Evolutionary conservation across 192 early-diverging fungal genomes (phyloP).

Genomic region (Cetraspora pellucida): DNA sequence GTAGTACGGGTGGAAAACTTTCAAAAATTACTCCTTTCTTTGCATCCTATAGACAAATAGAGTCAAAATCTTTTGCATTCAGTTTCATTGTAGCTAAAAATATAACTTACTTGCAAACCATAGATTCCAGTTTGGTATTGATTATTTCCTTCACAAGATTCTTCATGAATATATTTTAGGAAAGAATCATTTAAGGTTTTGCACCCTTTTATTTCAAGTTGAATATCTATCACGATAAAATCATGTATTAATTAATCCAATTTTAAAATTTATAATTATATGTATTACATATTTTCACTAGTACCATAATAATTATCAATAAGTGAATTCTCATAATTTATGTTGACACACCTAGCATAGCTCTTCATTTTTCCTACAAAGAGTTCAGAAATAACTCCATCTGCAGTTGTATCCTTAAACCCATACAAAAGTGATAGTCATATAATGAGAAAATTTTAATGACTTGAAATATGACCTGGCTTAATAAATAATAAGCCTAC

Average conservation of each 20-base stretch:
- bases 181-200: slow-evolving; percentile 87
- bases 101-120: slow-evolving; percentile 70
- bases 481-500: slow-evolving; percentile 38
- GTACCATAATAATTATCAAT: slow-evolving; percentile 91
- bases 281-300: background rate
- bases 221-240: slow-evolving; percentile 72
- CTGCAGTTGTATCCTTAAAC: slow-evolving; percentile 85
- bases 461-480: too few relatives aligned
- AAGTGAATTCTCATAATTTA: slow-evolving; percentile 87
- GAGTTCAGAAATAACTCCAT: slow-evolving; percentile 87
- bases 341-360: slow-evolving; percentile 93
- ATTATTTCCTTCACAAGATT: slow-evolving; percentile 95
- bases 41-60: slow-evolving; percentile 62
- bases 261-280: background rate
- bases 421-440: too few relatives aligned
- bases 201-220: slow-evolving; percentile 95
- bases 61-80: background rate
- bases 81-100: background rate
- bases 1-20: slow-evolving; percentile 89
- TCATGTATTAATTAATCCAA: background rate
- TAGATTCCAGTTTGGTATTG: slow-evolving; percentile 90
- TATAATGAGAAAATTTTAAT: too few relatives aligned
- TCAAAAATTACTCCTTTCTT: slow-evolving; percentile 96
- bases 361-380: slow-evolving; percentile 98
- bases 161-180: slow-evolving; percentile 84